Percentiles rank a stretch among this genome's conserved stretches.
phyloP scores from a whole-genome alignment of 2,329 filamentous ascomycete genomes.

The Xylaria sp. region DNA sequence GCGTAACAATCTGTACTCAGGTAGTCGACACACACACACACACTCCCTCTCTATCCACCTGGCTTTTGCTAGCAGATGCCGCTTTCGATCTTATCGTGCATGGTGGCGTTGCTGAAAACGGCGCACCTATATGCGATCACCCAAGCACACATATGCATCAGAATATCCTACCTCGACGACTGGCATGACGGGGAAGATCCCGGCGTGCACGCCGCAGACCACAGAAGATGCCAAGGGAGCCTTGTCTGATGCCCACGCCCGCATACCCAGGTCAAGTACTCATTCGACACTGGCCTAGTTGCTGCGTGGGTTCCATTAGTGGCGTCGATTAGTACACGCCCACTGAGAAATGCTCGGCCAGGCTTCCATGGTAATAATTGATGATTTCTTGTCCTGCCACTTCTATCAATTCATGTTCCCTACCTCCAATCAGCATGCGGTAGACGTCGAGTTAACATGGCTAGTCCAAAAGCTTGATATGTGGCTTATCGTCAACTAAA shows the following conservation, averaged over 20 bases:
- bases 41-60: not conserved
- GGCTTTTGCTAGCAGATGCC: slow-evolving; percentile 17
- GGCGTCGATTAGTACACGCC: not conserved
- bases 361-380: not conserved
- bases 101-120: slow-evolving; percentile 30
- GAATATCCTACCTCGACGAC: not conserved
- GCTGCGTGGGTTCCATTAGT: slow-evolving; percentile 1
- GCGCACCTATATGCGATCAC: slow-evolving; percentile 9
- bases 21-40: too few relatives aligned
- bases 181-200: not conserved
- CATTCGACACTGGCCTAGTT: slow-evolving; percentile 1
- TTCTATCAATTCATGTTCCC: not conserved
- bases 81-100: slow-evolving; percentile 23
- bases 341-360: not conserved
- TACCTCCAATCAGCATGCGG: not conserved
- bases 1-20: not conserved
- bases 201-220: not conserved
- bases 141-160: slow-evolving; percentile 12
- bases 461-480: not conserved
- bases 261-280: not conserved
- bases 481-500: slow-evolving; percentile 6
- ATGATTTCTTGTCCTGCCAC: not conserved
- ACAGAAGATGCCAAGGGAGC: not conserved
- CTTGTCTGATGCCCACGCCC: not conserved
- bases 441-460: not conserved